phyloP scores from a whole-genome alignment of 2,329 filamentous ascomycete genomes.

The Elsinoe australis region DNA sequence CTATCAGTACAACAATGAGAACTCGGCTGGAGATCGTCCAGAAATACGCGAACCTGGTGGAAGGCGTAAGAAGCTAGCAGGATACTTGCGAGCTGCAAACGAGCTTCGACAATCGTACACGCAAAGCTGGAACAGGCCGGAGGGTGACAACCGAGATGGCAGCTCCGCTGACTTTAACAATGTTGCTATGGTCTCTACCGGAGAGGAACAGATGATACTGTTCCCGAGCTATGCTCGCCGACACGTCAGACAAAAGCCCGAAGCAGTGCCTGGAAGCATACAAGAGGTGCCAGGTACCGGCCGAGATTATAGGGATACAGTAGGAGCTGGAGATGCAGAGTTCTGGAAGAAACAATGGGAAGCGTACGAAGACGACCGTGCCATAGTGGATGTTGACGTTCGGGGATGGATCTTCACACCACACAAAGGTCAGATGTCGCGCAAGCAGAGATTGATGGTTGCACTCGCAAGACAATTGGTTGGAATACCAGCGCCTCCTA shows the following conservation, averaged over 20 bases:
- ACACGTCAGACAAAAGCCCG: slow-evolving; percentile 46
- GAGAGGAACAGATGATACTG: slow-evolving; percentile 84
- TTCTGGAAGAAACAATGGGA: slow-evolving; percentile 77
- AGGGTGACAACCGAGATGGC: slow-evolving; percentile 37
- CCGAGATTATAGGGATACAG: slow-evolving; percentile 36
- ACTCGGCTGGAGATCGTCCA: slow-evolving; percentile 28
- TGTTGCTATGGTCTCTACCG: slow-evolving; percentile 68
- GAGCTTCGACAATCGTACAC: slow-evolving; percentile 62
- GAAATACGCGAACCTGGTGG: slow-evolving; percentile 54
- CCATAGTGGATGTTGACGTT: slow-evolving; percentile 88
- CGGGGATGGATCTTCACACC: slow-evolving; percentile 92
- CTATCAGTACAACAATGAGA: slow-evolving; percentile 33
- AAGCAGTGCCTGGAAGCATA: slow-evolving; percentile 32
- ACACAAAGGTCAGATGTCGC: slow-evolving; percentile 72
- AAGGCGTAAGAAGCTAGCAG: slow-evolving; percentile 70
- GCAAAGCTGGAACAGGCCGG: slow-evolving; percentile 41
- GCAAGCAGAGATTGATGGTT: slow-evolving; percentile 79
- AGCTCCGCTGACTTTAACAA: slow-evolving; percentile 78
- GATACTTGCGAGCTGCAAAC: slow-evolving; percentile 63
- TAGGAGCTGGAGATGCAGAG: slow-evolving; percentile 54
- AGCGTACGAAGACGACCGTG: slow-evolving; percentile 69
- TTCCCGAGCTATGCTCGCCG: slow-evolving; percentile 88
- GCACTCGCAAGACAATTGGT: slow-evolving; percentile 81
- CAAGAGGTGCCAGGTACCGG: slow-evolving; percentile 35
- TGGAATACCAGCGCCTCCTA: slow-evolving; percentile 65